phyloP scores from a whole-genome alignment of 2,329 filamentous ascomycete genomes.

The Sporothrix dimorphospora region DNA sequence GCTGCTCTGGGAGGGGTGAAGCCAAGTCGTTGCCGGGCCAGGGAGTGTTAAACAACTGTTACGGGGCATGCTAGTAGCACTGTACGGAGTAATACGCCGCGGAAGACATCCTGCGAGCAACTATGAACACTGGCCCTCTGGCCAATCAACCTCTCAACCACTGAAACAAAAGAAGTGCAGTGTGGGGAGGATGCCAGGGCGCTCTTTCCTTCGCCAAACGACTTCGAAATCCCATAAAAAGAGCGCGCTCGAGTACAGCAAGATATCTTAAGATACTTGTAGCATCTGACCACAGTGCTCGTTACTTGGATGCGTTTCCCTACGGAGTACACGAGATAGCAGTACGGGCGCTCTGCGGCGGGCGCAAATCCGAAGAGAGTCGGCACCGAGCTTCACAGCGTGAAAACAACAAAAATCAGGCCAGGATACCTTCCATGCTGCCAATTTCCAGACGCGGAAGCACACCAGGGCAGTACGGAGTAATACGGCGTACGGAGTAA shows the following conservation, averaged over 20 bases:
- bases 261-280: no score
- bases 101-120: background rate
- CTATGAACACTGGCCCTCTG: background rate
- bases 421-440: no score
- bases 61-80: background rate
- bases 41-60: background rate
- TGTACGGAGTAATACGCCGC: no score
- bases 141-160: background rate
- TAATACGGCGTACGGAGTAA: background rate
- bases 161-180: background rate
- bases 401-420: no score
- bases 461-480: background rate
- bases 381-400: no score
- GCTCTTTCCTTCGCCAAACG: background rate
- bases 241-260: no score
- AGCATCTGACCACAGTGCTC: no score
- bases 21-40: constrained; percentile 19
- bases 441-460: no score
- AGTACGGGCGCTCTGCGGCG: no score
- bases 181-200: background rate
- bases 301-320: no score
- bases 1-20: background rate
- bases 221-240: background rate
- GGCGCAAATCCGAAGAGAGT: no score
- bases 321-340: no score